Percentiles rank a stretch among this genome's conserved stretches.
Evolutionary conservation across 2,329 filamentous ascomycete genomes (phyloP).

Genomic region (Monilinia fructigena): DNA sequence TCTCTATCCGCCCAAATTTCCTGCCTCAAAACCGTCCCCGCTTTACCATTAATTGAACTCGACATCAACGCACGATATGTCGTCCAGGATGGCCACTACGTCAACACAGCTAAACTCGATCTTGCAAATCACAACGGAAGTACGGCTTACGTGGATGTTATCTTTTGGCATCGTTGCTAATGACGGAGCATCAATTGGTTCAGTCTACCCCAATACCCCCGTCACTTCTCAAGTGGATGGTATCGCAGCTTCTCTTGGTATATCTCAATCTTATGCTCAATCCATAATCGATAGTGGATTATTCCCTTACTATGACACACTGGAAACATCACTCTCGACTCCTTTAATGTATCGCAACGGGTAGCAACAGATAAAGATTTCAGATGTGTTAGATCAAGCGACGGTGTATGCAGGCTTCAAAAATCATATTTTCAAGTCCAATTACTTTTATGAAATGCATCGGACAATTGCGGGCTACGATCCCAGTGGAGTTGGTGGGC

Average conservation of each 20-base stretch:
- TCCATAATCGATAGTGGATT: conserved; percentile 47
- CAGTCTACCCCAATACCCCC: conserved; percentile 46
- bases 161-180: conserved; percentile 52
- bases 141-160: conserved; percentile 51
- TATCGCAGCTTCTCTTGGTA: conserved; percentile 47
- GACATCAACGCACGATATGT: conserved; percentile 50
- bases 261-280: conserved; percentile 46
- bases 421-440: conserved; percentile 46
- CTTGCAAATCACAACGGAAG: conserved; percentile 45
- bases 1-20: conserved; percentile 46
- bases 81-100: conserved; percentile 53
- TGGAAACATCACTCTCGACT: conserved; percentile 52
- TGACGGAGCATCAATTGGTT: conserved; percentile 51
- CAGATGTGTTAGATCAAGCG: conserved; percentile 56
- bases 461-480: conserved; percentile 50
- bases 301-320: conserved; percentile 49
- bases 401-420: conserved; percentile 49
- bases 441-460: conserved; percentile 54
- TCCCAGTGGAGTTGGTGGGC: conserved; percentile 50
- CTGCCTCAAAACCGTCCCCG: conserved; percentile 47
- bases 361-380: conserved; percentile 55
- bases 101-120: conserved; percentile 49
- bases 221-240: conserved; percentile 46
- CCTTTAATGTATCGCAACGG: conserved; percentile 54
- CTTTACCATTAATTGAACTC: conserved; percentile 42